phyloP scores from a whole-genome alignment of 164 flowering plant genomes.

The Vitis rupestris region DNA sequence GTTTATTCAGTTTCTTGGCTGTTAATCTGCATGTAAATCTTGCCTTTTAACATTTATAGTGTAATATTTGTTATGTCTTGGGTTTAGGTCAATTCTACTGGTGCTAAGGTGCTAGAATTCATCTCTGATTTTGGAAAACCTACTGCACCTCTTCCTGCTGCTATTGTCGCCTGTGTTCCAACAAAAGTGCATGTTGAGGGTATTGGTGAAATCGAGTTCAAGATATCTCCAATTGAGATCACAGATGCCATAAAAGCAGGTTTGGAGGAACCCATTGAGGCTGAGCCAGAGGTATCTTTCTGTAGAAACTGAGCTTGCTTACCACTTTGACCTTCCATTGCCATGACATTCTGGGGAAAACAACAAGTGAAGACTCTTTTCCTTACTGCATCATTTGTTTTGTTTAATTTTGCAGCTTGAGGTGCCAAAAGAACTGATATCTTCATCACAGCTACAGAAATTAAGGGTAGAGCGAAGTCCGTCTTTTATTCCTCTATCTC shows the following conservation, averaged over 20 bases:
- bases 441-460: conserved; percentile 61
- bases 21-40: not conserved
- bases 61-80: not conserved
- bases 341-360: not conserved
- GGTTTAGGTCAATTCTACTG: conserved; percentile 75
- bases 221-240: conserved; percentile 72
- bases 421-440: conserved; percentile 87
- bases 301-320: conserved; percentile 8
- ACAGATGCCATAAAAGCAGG: conserved; percentile 79
- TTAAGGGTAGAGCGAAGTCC: conserved; percentile 56
- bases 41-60: not conserved
- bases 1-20: not conserved
- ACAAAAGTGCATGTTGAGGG: conserved; percentile 81
- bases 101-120: conserved; percentile 84
- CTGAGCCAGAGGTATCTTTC: conserved; percentile 85
- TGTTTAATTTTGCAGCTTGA: conserved; percentile 64
- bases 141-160: conserved; percentile 89
- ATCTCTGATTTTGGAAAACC: conserved; percentile 88
- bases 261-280: conserved; percentile 71
- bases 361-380: not conserved
- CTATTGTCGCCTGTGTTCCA: conserved; percentile 98
- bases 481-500: conserved; percentile 55
- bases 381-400: conserved; percentile 3
- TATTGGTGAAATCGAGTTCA: conserved; percentile 79
- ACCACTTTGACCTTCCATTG: not conserved